Conservation (phyloP, 148 eudicot genomes). For the Camellia sinensis region DNA sequence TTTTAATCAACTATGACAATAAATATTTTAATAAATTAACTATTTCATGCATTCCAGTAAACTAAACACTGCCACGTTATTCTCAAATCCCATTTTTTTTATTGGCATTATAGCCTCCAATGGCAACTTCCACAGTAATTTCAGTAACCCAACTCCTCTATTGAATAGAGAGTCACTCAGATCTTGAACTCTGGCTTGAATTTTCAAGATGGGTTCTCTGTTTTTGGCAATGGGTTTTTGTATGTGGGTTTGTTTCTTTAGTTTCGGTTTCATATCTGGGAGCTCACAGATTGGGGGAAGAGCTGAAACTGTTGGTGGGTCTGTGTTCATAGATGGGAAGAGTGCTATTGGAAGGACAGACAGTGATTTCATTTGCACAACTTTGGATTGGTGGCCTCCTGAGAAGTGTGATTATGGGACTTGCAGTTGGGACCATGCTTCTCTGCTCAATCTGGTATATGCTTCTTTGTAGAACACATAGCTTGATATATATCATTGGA, state of each 20-base stretch:
- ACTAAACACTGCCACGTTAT: not conserved
- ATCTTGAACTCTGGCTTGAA: conserved; percentile 8
- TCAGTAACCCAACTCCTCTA: not conserved
- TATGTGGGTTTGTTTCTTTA: conserved; percentile 29
- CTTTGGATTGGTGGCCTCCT: conserved; percentile 99
- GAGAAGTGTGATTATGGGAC: conserved; percentile 94
- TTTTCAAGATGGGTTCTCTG: conserved; percentile 44
- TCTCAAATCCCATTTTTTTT: not conserved
- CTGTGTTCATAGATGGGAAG: conserved; percentile 54
- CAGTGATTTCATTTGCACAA: conserved; percentile 77
- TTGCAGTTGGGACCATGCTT: conserved; percentile 84
- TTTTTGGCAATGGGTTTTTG: conserved; percentile 29
- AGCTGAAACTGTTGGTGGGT: conserved; percentile 29
- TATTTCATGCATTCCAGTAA: too few relatives aligned
- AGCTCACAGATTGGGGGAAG: conserved; percentile 20
- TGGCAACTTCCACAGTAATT: not conserved
- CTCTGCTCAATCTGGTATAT: conserved; percentile 85
- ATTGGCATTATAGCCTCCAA: not conserved
- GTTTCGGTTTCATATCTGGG: conserved; percentile 33
- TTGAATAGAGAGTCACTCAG: conserved; percentile 8
- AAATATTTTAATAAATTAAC: too few relatives aligned
- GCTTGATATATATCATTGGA: not conserved
- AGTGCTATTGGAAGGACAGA: conserved; percentile 56
- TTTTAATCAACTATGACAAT: too few relatives aligned
- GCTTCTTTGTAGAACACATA: not conserved